A percentile compares a stretch with the other conserved stretches of the same genome.
Evolutionary conservation across 2,329 filamentous ascomycete species (phyloP).

Genomic region (Diplodia mutila): DNA sequence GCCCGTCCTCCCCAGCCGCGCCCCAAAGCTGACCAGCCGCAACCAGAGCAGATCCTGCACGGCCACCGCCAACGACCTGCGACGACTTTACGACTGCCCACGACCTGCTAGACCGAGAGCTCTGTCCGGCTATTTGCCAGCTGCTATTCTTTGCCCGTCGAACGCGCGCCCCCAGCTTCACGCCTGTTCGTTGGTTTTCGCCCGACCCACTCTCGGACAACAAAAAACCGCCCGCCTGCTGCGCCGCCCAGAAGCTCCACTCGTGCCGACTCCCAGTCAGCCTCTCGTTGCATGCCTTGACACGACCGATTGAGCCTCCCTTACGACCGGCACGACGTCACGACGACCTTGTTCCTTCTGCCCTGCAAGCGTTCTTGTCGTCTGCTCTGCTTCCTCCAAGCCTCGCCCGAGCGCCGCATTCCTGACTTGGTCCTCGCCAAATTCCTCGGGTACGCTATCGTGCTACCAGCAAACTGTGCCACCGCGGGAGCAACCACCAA

Average conservation of each 20-base stretch:
- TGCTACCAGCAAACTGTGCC: conserved; percentile 33
- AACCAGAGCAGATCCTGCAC: conserved; percentile 21
- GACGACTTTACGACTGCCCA: conserved; percentile 27
- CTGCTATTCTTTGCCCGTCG: conserved; percentile 24
- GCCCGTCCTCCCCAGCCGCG: background rate
- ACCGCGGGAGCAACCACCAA: conserved; percentile 29
- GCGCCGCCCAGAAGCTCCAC: conserved; percentile 24
- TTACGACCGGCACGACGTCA: conserved; percentile 47
- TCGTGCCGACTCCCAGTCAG: conserved; percentile 9
- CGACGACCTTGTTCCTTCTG: conserved; percentile 45
- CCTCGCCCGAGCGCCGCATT: conserved; percentile 27
- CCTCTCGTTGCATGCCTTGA: conserved; percentile 26
- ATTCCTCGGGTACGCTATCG: conserved; percentile 31
- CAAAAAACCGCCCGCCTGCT: conserved; percentile 23
- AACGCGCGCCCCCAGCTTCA: conserved; percentile 21
- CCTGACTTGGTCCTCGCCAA: conserved; percentile 29
- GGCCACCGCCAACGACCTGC: conserved; percentile 17
- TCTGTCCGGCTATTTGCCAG: conserved; percentile 22
- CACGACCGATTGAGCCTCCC: conserved; percentile 38
- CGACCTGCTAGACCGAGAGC: conserved; percentile 24
- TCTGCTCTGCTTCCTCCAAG: conserved; percentile 26
- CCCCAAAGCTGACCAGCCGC: conserved; percentile 15
- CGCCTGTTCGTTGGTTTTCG: conserved; percentile 15
- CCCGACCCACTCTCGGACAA: conserved; percentile 22
- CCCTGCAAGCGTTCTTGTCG: conserved; percentile 45